Evolutionary conservation across 2,329 filamentous ascomycete genomes (phyloP).

Genomic region (Exophiala alcalophila): DNA sequence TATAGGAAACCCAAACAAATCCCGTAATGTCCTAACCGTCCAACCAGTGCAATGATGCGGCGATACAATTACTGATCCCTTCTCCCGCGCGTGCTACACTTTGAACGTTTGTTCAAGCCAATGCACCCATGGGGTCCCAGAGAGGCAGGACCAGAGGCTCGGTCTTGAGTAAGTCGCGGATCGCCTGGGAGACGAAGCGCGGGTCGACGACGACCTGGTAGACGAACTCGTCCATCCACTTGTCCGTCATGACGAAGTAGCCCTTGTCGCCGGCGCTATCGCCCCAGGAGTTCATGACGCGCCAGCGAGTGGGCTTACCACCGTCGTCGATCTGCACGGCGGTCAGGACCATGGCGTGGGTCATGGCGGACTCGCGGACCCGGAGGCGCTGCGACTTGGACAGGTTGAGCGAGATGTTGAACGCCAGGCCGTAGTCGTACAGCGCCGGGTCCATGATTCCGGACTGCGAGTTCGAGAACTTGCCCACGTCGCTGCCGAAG

Average conservation of each 20-base stretch:
- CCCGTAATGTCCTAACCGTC: too few relatives aligned
- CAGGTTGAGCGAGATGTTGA: constrained; percentile 71
- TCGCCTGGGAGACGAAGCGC: constrained; percentile 60
- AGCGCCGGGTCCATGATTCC: constrained; percentile 80
- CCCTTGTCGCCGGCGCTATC: constrained; percentile 67
- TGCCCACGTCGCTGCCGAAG: constrained; percentile 84
- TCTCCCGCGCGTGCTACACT: too few relatives aligned
- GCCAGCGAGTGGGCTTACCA: constrained; percentile 66
- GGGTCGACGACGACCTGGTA: constrained; percentile 85
- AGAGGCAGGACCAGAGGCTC: constrained; percentile 68
- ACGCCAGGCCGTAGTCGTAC: constrained; percentile 78
- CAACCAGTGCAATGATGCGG: too few relatives aligned
- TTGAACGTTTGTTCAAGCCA: too few relatives aligned
- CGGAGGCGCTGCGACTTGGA: constrained; percentile 71
- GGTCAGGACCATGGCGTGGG: constrained; percentile 88
- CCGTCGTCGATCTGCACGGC: constrained; percentile 71
- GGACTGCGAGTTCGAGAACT: constrained; percentile 64
- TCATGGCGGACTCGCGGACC: constrained; percentile 78
- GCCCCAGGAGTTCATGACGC: constrained; percentile 86
- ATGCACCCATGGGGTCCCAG: constrained; percentile 77
- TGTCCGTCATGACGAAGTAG: constrained; percentile 86
- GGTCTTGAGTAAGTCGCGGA: constrained; percentile 67
- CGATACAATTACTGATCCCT: too few relatives aligned
- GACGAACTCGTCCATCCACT: constrained; percentile 75
- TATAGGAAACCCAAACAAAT: too few relatives aligned